These are phyloP conservation scores for Penicillium goetzii DNA, from an alignment of 495 filamentous ascomycete species.

Conservation along the genomic window DNA sequence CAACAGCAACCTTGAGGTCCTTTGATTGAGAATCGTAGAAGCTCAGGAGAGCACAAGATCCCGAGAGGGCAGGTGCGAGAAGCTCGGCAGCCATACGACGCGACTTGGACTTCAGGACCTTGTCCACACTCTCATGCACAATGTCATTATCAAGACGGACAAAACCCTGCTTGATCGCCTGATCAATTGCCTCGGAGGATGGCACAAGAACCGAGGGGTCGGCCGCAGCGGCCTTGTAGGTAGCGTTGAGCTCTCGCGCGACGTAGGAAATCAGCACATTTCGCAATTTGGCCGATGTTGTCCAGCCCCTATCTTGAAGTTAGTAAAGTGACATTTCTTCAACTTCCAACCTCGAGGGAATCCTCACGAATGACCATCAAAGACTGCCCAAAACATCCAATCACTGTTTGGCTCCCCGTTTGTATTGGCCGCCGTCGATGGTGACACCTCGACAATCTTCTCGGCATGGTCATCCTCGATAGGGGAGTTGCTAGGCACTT, in stretches of 20 bases:
- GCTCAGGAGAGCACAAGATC: slow-evolving; percentile 92
- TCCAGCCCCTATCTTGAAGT: slow-evolving; percentile 76
- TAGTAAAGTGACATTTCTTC: slow-evolving; percentile 15
- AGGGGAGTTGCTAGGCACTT: slow-evolving; percentile 93
- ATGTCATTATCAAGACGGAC: slow-evolving; percentile 90
- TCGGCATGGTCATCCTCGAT: slow-evolving; percentile 98
- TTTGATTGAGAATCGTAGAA: slow-evolving; percentile 91
- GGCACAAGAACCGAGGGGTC: slow-evolving; percentile 61
- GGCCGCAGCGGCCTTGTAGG: slow-evolving; percentile 76
- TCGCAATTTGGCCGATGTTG: slow-evolving; percentile 93
- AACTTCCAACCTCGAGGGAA: background rate
- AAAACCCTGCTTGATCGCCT: slow-evolving; percentile 92
- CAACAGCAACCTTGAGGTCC: slow-evolving; percentile 86
- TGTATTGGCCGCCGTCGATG: slow-evolving; percentile 53
- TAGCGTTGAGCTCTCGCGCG: slow-evolving; percentile 89
- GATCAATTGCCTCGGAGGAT: slow-evolving; percentile 76
- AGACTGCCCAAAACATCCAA: slow-evolving; percentile 99
- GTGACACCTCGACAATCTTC: slow-evolving; percentile 89
- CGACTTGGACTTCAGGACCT: slow-evolving; percentile 83
- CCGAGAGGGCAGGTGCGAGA: slow-evolving; percentile 89
- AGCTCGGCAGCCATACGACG: slow-evolving; percentile 86
- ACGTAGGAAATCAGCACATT: slow-evolving; percentile 91
- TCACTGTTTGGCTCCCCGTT: slow-evolving; percentile 67
- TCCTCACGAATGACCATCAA: slow-evolving; percentile 90
- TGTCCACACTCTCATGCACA: slow-evolving; percentile 83